Evolutionary conservation across 257 asterid genomes (phyloP).

Genomic region (Ajuga chamaepitys): DNA sequence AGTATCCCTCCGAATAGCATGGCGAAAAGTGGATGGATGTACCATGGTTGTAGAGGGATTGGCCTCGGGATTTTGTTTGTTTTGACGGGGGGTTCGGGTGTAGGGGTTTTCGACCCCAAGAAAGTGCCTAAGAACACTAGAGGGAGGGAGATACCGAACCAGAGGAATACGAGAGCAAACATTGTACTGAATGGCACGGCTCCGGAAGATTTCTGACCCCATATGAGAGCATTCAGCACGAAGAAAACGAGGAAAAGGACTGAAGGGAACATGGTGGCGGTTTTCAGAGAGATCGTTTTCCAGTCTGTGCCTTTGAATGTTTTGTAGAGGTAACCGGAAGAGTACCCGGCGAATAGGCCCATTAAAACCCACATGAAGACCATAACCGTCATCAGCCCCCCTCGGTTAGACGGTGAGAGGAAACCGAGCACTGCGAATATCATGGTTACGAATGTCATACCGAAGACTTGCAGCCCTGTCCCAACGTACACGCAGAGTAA

Average conservation of each 20-base stretch:
- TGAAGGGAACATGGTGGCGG: conserved; percentile 39
- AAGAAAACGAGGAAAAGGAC: conserved; percentile 31
- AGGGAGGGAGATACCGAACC: conserved; percentile 52
- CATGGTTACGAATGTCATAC: conserved; percentile 47
- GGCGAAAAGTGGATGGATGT: conserved; percentile 33
- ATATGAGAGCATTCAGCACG: conserved; percentile 36
- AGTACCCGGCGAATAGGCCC: conserved; percentile 44
- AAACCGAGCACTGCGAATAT: conserved; percentile 45
- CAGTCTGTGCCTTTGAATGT: conserved; percentile 36
- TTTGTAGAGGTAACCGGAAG: conserved; percentile 33
- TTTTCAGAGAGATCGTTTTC: conserved; percentile 33
- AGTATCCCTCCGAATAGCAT: conserved; percentile 43
- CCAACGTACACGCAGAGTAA: conserved; percentile 44
- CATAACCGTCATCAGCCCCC: conserved; percentile 47
- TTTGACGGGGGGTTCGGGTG: conserved; percentile 24
- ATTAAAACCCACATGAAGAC: conserved; percentile 48
- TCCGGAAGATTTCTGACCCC: conserved; percentile 52
- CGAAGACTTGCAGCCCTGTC: conserved; percentile 46
- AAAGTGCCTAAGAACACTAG: conserved; percentile 41
- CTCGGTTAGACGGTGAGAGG: conserved; percentile 50
- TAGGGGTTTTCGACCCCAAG: conserved; percentile 27
- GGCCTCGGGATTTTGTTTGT: conserved; percentile 48
- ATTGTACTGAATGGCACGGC: conserved; percentile 48
- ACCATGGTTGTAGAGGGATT: conserved; percentile 49
- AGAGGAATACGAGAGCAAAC: conserved; percentile 37